Conservation (phyloP, 306 rosid species). For the Trichosanthes truncata region DNA sequence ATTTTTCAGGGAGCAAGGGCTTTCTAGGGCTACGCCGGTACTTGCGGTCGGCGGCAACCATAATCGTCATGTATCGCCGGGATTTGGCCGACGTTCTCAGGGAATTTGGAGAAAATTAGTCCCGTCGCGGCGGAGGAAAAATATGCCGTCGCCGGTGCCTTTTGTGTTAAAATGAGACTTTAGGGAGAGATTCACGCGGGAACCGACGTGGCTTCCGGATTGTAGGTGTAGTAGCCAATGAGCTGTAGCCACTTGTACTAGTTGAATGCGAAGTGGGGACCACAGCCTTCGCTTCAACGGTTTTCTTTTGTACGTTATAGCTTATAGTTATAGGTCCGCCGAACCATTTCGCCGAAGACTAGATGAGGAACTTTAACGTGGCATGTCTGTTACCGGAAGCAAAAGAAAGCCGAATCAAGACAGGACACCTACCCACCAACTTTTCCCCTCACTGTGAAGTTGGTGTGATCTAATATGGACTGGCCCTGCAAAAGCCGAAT, state of each 20-base stretch:
- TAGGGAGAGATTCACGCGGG: constrained; percentile 10
- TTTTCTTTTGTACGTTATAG: not conserved
- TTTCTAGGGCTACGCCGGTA: constrained; percentile 34
- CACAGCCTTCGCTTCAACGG: not conserved
- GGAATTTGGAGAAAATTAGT: not conserved
- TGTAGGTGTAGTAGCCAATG: constrained; percentile 6
- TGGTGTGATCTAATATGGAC: not conserved
- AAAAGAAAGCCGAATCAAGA: constrained; percentile 10
- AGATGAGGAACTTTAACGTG: not conserved
- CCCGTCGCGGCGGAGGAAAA: not conserved
- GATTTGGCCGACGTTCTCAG: not conserved
- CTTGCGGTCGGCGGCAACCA: constrained; percentile 28
- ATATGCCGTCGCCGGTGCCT: not conserved
- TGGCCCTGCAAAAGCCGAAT: not conserved
- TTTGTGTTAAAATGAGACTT: not conserved
- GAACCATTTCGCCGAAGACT: not conserved
- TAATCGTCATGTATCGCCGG: constrained; percentile 12
- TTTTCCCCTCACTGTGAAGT: not conserved
- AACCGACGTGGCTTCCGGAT: not conserved
- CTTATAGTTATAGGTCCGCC: not conserved
- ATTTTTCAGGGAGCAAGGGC: constrained; percentile 19
- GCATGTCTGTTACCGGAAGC: not conserved
- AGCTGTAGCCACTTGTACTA: not conserved
- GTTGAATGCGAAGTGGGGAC: not conserved
- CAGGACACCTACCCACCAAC: constrained; percentile 6